Evolutionary conservation across 192 early-diverging fungal genomes (phyloP), one percentile per base, ranked within the genome.

Genomic region (Gigaspora rosea): DNA sequence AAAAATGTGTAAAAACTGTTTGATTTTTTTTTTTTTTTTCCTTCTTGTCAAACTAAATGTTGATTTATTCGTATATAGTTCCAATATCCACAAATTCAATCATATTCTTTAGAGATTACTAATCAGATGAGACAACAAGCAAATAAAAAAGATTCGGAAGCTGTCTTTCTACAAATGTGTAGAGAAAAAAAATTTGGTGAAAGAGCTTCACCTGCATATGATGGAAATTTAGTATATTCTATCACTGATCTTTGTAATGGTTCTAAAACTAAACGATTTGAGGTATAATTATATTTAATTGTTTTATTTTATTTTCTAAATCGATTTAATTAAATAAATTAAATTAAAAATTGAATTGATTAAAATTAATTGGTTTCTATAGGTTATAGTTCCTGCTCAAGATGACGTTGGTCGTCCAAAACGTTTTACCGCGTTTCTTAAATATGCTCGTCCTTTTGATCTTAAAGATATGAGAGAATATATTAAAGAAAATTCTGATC

Each of bases 211-310:
- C 35, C 64, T 15, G 41, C 32, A 10, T 66, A 41, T 20, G 64
- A 66, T 15, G 64, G 64, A 20, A 41, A 41, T 22, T 13, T 47
- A n/a, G 64, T 66, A n/a, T 66, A 66, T 66, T 66, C 64, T n/a
- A 2, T n/a, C n/a, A 47, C 15, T 15, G 32, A 66, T 20, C 64
- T 66, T 47, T n/a, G 18, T 47, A 47, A n/a, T 47, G 64, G 64
- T 12, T 46, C 32, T 47, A n/a, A 47, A 18, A 66, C n/a, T 8
- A 46, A 9, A 16, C 33, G 41, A 66, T n/a, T 33, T 46, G 41
- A 20, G 6, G 41, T 66, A 18, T 11, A n/a, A 33, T 63, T 27
- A 16, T 4, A 47, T 47, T 36, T 3, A 9, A n/a, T n/a, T 66
- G 41, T 41, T 66, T 6, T 4, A 15, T 41, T 63, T n/a, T n/a